Evolutionary conservation across 495 filamentous ascomycete species (phyloP), one percentile per base, ranked within the genome.

Genomic region (Xylaria intraflava): DNA sequence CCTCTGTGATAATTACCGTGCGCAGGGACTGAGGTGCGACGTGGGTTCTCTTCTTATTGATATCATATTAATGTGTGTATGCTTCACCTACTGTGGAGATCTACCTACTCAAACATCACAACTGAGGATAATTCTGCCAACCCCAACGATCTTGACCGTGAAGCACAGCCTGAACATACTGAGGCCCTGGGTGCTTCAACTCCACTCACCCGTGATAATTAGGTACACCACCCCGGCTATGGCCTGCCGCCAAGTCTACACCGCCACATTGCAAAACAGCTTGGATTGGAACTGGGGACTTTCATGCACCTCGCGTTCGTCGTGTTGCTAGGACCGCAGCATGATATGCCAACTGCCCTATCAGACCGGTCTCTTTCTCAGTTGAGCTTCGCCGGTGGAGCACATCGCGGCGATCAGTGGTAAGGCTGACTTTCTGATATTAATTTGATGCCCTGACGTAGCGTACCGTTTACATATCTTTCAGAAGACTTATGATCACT

Each of bases 231-330:
- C n/a, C n/a, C n/a, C n/a, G n/a, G 27, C 27, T 31, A 43, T 6
- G 16, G 9, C 49, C 35, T 24, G 35, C 36, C 50, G 41, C 26
- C 49, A 3, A 35, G 27, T 43, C 35, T 35, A 43, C 49, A 51
- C 49, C 26, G 44, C 44, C 45, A 49, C 52, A 29, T 27, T 41
- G 29, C 3, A 24, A 19, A 24, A 41, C 24, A 14, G 30, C 17
- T 26, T 12, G n/a, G 22, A 14, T 11, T 10, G 2, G n/a, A 26
- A 17, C 10, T 11, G 17, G 31, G 40, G 10, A 3, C 38, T 8
- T 14, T 44, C 16, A 53, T 43, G 52, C 43, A 55, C 20, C 36
- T 55, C 45, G 52, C 38, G 24, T 48, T 55, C 52, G 38, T 46
- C 52, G 52, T 55, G 45, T 53, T 53, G 26, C n/a, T n/a, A n/a